Percentiles rank a stretch among this genome's conserved stretches.
Conservation (phyloP, 257 asterid genomes). For the Solanum etuberosum region DNA sequence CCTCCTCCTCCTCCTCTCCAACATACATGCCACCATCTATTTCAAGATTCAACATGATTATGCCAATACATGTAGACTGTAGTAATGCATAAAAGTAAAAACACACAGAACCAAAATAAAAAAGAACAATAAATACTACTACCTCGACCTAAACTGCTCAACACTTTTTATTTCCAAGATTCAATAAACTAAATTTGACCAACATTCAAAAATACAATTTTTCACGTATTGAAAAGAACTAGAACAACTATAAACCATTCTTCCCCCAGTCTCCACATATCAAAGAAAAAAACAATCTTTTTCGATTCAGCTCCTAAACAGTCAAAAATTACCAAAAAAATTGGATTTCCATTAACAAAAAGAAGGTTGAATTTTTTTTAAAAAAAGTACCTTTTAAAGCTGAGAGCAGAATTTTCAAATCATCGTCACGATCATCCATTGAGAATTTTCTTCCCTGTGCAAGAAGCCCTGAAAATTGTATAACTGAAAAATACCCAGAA, state of each 20-base stretch:
- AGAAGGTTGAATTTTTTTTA: too few relatives aligned
- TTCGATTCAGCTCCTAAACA: not conserved
- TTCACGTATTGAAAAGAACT: not conserved
- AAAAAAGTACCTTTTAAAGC: conserved; percentile 1
- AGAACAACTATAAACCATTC: not conserved
- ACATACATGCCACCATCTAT: conserved; percentile 17
- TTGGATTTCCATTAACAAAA: not conserved
- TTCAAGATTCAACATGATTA: not conserved
- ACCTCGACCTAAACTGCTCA: not conserved
- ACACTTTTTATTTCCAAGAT: not conserved
- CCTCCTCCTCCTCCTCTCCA: conserved; percentile 43
- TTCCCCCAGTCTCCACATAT: not conserved
- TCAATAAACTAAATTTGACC: not conserved
- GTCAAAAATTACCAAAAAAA: not conserved
- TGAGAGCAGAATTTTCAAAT: not conserved
- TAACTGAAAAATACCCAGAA: not conserved
- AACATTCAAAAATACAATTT: not conserved
- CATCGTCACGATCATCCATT: conserved; percentile 7
- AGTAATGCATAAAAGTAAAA: not conserved
- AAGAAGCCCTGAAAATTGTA: not conserved
- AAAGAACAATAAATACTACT: not conserved
- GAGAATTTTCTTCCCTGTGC: not conserved
- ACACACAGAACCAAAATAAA: not conserved
- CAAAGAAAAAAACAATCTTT: not conserved
- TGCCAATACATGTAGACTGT: not conserved